Evolutionary conservation across 495 filamentous ascomycete species (phyloP).

Genomic region (Aspergillus nanangensis): DNA sequence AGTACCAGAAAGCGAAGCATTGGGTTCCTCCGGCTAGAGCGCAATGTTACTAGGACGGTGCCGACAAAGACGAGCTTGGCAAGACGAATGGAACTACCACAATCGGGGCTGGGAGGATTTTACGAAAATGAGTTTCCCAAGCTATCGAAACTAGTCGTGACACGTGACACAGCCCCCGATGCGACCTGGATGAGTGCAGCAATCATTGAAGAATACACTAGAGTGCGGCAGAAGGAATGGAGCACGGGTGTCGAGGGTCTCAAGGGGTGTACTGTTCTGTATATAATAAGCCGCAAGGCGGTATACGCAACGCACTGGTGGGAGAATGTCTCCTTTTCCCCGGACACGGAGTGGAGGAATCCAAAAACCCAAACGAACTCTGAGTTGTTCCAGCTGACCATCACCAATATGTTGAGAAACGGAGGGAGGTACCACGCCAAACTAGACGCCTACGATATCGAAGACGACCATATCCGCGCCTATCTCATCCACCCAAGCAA

Average conservation of each 20-base stretch:
- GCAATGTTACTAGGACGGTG: not conserved
- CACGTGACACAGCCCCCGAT: not conserved
- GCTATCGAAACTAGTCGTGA: not conserved
- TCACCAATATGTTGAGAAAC: not conserved
- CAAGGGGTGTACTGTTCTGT: constrained; percentile 4
- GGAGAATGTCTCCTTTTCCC: constrained; percentile 4
- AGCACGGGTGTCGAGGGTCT: not conserved
- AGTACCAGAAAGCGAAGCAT: not conserved
- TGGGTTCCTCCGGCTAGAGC: constrained; percentile 1
- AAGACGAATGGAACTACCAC: constrained; percentile 5
- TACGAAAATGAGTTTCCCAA: not conserved
- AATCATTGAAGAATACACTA: not conserved
- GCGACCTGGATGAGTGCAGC: not conserved
- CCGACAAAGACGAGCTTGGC: not conserved
- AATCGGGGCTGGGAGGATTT: not conserved
- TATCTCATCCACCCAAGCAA: not conserved
- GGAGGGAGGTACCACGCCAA: not conserved
- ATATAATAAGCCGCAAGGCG: constrained; percentile 10
- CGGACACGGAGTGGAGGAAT: not conserved
- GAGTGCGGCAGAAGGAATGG: not conserved
- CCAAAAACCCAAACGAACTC: not conserved
- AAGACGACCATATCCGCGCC: not conserved
- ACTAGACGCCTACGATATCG: not conserved
- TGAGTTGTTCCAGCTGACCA: not conserved
- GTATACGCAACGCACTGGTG: constrained; percentile 4